Base-by-base conservation (phyloP, 257 asterid species). In the Knoxia roxburghii region DNA sequence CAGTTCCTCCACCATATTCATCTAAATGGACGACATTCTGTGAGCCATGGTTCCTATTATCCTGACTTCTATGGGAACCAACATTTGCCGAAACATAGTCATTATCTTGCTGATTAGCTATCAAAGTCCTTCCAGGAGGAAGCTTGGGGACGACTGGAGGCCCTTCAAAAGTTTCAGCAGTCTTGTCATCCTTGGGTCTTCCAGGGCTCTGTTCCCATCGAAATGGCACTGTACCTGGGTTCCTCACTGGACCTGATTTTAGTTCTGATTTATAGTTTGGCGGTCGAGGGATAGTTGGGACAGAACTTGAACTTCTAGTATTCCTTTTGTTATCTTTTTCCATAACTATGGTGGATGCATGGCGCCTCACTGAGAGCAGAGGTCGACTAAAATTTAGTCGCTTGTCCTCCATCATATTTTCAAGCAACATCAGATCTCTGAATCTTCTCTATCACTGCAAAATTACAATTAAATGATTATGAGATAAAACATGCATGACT, bases 151-250 rank as follows among this genome's bases (percentile, higher is more conserved):
- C 83, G 54, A 69, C 53, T 0, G 83, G 89, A 61, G 82, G 84
- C 27, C 46, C 73, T 7, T 72, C 70, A 23, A 20, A 23, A 58
- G 67, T 23, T 45, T 66, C 73, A 24, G 67, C 73, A 40, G 39
- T 80, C 37, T 35, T 32, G 43, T 74, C 84, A 59, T 80, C 77
- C 78, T 87, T 89, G 13, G 96, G 90, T 70, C 53, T 77, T 70
- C 98, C 98, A 23, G 96, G 98, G 62, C 62, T 76, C 61, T 68
- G 86, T 63, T 91, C 98, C 98, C 98, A 89, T 5, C 35, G 43
- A 37, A 91, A 91, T n/a, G 98, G 98, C 33, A 89, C 89, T 8
- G 80, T 70, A 52, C 94, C 96, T 0, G 90, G 81, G n/a, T 80
- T 78, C 2, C 85, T 77, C 41, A 85, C 79, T 0, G 91, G 96